A percentile compares a stretch with the other conserved stretches of the same genome.
phyloP scores from a whole-genome alignment of 169 alveolate species.

The Blepharisma undulans region DNA sequence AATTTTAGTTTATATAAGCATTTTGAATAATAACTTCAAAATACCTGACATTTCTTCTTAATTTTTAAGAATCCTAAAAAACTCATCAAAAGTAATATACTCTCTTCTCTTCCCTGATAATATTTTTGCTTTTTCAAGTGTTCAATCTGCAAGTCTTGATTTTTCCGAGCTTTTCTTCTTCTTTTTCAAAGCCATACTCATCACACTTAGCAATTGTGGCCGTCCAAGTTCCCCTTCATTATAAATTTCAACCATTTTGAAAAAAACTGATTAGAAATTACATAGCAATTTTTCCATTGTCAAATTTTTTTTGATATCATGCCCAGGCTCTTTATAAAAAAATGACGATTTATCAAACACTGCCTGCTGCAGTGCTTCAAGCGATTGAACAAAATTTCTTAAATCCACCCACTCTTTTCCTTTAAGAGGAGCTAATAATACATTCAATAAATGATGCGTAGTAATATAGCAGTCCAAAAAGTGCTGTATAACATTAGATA shows the following conservation, averaged over 20 bases:
- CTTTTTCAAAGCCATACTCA: neutral
- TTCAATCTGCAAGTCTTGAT: neutral
- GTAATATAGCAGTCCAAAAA: neutral
- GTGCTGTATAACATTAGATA: neutral
- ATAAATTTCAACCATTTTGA: neutral
- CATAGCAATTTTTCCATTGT: neutral
- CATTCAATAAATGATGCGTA: neutral
- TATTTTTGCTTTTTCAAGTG: neutral
- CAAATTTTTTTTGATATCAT: neutral
- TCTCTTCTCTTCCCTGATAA: neutral
- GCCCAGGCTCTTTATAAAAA: neutral
- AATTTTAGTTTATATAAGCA: neutral
- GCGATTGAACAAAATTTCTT: neutral
- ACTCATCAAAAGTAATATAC: neutral
- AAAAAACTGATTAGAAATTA: neutral
- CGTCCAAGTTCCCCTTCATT: neutral
- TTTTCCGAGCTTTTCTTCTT: neutral
- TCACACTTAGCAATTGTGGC: neutral
- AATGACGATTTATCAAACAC: conserved; percentile 4
- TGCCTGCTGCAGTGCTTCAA: neutral
- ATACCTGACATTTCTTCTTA: neutral
- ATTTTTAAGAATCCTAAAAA: neutral
- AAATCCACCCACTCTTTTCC: neutral
- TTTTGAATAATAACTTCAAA: neutral
- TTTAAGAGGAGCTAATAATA: neutral